Evolutionary conservation across 371 early-diverging fungal genomes (phyloP), one percentile per base, ranked within the genome.

Genomic region (Mortierella sp.): DNA sequence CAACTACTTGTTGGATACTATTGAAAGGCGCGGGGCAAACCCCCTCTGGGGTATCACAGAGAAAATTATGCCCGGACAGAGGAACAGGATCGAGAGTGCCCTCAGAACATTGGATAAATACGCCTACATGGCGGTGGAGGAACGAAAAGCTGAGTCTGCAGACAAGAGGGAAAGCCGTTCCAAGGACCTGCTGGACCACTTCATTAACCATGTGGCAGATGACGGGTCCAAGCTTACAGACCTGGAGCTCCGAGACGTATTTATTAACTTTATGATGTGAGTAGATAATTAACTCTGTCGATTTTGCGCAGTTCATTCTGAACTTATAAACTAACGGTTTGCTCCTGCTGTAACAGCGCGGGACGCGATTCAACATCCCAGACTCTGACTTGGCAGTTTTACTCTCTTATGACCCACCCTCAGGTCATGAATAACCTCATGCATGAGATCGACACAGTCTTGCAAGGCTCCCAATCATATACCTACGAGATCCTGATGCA

Each of bases 101-200:
- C 51, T 88, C 15, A 56, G 56, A 9, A 60, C 80, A 0, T 68
- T 89, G 21, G 78, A 89, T 55, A 64, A 61, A 1, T 89, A 82
- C 72, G 86, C 85, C 0, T 53, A 69, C 7, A 52, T 79, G 11
- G 83, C 86, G 1, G 81, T 82, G 14, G 64, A 73, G 24, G 63
- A 80, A 19, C 81, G 86, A 6, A 78, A 79, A 14, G 59, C 48
- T 8, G 79, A 86, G 48, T 47, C 75, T 1, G 60, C 60, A 19
- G 82, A 82, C 12, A 81, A 80, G 30, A 73, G 63, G n/a, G 81
- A 80, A 31, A 61, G 52, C 26, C 28, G 75, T 26, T 63, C 63
- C 0, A 48, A 44, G 48, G 92, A 90, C 63, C 59, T 90, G 19
- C 66, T 90, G 42, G 81, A 84, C 30, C 81, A 87, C 11, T 89